Conservation (phyloP, 768 basidiomycete species). For the Termitomyces bulborhizus region DNA sequence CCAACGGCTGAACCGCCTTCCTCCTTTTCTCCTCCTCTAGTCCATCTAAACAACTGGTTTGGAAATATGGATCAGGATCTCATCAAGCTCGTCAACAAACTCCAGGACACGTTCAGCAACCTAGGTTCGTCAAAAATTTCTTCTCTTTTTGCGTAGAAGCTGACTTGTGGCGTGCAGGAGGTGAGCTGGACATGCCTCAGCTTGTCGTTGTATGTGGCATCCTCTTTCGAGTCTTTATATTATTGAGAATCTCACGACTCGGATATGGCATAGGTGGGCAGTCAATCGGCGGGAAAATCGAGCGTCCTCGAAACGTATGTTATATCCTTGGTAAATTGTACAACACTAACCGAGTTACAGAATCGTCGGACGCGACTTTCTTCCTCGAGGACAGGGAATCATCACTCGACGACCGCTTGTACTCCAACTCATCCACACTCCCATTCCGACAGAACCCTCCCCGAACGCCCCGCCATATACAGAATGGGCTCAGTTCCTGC, state of each 20-base stretch:
- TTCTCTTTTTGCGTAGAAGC: constrained; percentile 1
- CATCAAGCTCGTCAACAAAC: constrained; percentile 90
- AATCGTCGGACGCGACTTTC: constrained; percentile 91
- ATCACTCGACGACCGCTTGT: constrained; percentile 95
- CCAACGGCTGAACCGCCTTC: constrained; percentile 5
- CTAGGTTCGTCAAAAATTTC: constrained; percentile 50
- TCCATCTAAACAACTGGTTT: constrained; percentile 1
- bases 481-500: constrained; percentile 97
- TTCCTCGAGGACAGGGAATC: constrained; percentile 87
- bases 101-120: constrained; percentile 90
- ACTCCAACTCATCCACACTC: constrained; percentile 92
- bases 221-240: neutral
- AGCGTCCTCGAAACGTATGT: constrained; percentile 91
- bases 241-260: neutral
- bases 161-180: constrained; percentile 41
- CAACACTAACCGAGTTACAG: constrained; percentile 28
- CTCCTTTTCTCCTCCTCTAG: constrained; percentile 5
- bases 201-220: constrained; percentile 68
- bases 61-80: constrained; percentile 84
- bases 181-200: constrained; percentile 91
- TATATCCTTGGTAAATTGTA: constrained; percentile 17
- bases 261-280: constrained; percentile 64
- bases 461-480: constrained; percentile 43
- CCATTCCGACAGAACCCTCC: constrained; percentile 46
- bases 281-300: constrained; percentile 95